Percentiles rank a stretch among this genome's conserved stretches.
These are phyloP conservation scores for Yarrowia yakushimensis DNA, from an alignment of 805 yeast genomes.

Conservation along the genomic window DNA sequence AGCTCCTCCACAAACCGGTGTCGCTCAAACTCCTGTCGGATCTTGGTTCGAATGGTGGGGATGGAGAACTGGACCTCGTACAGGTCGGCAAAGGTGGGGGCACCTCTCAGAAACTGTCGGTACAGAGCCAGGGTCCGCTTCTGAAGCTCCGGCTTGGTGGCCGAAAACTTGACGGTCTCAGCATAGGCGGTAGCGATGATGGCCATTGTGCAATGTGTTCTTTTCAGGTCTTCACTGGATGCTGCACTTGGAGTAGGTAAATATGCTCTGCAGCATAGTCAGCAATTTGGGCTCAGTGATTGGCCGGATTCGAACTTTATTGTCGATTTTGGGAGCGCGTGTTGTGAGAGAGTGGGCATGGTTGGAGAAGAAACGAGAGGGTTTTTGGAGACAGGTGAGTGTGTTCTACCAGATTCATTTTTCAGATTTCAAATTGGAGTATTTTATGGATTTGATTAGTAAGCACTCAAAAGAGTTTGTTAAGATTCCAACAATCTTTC, in stretches of 20 bases:
- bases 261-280: not conserved
- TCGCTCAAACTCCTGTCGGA: constrained; percentile 88
- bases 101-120: constrained; percentile 60
- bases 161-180: constrained; percentile 67
- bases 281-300: constrained; percentile 19
- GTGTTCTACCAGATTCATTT: no score
- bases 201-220: constrained; percentile 41
- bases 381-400: no score
- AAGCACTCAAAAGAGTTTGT: no score
- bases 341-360: not conserved
- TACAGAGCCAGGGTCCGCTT: constrained; percentile 64
- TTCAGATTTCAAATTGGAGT: no score
- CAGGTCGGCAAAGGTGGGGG: constrained; percentile 44
- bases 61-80: constrained; percentile 56
- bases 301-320: constrained; percentile 1
- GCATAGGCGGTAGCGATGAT: constrained; percentile 82
- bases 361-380: no score
- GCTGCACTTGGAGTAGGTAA: not conserved
- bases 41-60: constrained; percentile 72
- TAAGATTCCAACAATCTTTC: no score
- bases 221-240: not conserved
- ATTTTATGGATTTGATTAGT: no score
- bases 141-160: constrained; percentile 58
- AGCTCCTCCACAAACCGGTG: constrained; percentile 68
- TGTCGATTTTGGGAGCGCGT: not conserved